phyloP scores from a whole-genome alignment of 306 rosid genomes.

The Sicyos baderoa region DNA sequence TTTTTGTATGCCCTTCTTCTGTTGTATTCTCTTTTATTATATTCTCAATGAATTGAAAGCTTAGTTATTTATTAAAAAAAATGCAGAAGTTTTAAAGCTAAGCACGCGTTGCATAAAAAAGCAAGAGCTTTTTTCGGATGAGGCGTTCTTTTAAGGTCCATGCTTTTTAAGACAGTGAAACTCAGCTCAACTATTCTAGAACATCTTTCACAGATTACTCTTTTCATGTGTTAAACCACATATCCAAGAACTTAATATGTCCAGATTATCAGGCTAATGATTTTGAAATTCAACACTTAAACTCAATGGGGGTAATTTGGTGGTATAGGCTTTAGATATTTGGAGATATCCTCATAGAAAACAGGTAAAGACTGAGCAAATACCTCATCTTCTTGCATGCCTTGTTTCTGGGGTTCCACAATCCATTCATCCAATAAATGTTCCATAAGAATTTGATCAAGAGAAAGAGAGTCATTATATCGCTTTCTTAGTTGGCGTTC shows the following conservation, averaged over 20 bases:
- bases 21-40: too few relatives aligned
- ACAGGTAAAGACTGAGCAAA: not conserved
- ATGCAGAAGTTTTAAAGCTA: too few relatives aligned
- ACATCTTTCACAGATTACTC: not conserved
- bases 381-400: conserved; percentile 60
- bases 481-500: conserved; percentile 69
- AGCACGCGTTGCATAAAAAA: not conserved
- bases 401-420: conserved; percentile 42
- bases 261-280: not conserved
- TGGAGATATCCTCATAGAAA: not conserved
- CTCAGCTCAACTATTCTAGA: not conserved
- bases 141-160: not conserved
- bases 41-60: too few relatives aligned
- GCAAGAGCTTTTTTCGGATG: not conserved
- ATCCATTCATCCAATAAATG: conserved; percentile 70
- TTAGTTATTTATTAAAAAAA: too few relatives aligned
- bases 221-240: not conserved
- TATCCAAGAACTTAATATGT: not conserved
- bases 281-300: not conserved
- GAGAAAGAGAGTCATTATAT: conserved; percentile 40
- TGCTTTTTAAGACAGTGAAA: not conserved
- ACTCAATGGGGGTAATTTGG: not conserved
- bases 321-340: not conserved
- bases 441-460: conserved; percentile 41
- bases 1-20: too few relatives aligned